Evolutionary conservation across 2,329 filamentous ascomycete genomes (phyloP), one percentile per base, ranked within the genome.

Genomic region (Paraconiothyrium sp.): DNA sequence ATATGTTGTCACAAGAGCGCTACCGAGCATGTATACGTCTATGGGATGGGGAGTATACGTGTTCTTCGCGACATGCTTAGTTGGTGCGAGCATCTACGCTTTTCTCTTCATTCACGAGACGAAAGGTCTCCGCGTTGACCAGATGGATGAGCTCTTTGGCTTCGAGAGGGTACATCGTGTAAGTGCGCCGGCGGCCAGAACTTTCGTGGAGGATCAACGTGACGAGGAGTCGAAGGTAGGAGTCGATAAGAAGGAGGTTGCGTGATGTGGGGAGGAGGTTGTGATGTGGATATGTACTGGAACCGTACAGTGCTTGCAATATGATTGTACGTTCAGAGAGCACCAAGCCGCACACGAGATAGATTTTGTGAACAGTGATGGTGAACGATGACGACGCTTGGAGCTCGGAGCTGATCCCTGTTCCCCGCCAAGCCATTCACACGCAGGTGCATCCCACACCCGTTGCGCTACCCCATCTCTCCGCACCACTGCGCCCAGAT

Each of bases 91-190:
- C 22, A 58, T 76, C 10, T 81, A 77, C 62, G 76, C 78, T 0
- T 81, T 70, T 65, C 80, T 81, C 67, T 79, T 75, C 63, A 77
- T 79, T 35, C 75, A 75, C 34, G 78, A 80, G 64, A 80, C 78
- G 0, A 79, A 79, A 55, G 77, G 78, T 9, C 56, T 79, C 32
- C 67, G 74, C 3, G 69, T 77, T 47, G 78, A 79, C 43, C 75
- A 79, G 64, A 79, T 80, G 73, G 77, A 79, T 54, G 62, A 70
- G 9, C 47, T 79, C 20, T 79, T 79, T 61, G 77, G 77, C 5
- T 75, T 73, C 22, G 70, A 68, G 44, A 62, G 68, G 52, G 57
- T 64, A 37, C 61, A 65, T 43, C 57, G 39, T n/a, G 27, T 48
- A 27, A 16, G 20, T 34, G 43, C 35, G 2, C 27, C 43, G 13